Conservation (phyloP, 108 stramenopile genomes). For the Fistulifera pelliculosa region DNA sequence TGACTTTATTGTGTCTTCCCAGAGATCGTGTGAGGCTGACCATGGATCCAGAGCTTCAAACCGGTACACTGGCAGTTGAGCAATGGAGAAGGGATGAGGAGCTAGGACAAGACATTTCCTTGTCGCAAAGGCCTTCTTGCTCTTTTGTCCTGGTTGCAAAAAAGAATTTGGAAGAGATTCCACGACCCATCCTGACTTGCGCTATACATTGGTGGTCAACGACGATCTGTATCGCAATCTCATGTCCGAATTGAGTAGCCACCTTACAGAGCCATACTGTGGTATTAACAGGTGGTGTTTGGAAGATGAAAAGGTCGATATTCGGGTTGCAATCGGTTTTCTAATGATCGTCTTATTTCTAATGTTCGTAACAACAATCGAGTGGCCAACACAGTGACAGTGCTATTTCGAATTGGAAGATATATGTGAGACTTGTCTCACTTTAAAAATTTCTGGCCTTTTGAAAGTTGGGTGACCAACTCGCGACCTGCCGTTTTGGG, state of each 20-base stretch:
- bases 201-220: conserved; percentile 47
- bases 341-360: no score
- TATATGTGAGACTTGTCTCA: conserved; percentile 1
- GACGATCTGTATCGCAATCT: conserved; percentile 43
- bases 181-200: conserved; percentile 17
- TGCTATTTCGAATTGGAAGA: no score
- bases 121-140: neutral
- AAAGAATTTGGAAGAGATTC: conserved; percentile 1
- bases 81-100: conserved; percentile 25
- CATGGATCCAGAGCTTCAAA: conserved; percentile 49
- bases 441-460: neutral
- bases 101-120: neutral
- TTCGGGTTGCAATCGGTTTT: conserved; percentile 23
- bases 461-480: neutral
- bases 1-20: conserved; percentile 34
- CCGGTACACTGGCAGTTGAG: conserved; percentile 46
- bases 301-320: conserved; percentile 29
- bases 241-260: conserved; percentile 36
- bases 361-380: no score
- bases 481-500: neutral
- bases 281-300: conserved; percentile 35
- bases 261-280: conserved; percentile 20
- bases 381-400: no score
- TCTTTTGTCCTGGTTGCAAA: neutral
- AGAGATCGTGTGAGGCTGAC: conserved; percentile 41